phyloP scores from a whole-genome alignment of 106 monocot genomes.

The Allium cepa region DNA sequence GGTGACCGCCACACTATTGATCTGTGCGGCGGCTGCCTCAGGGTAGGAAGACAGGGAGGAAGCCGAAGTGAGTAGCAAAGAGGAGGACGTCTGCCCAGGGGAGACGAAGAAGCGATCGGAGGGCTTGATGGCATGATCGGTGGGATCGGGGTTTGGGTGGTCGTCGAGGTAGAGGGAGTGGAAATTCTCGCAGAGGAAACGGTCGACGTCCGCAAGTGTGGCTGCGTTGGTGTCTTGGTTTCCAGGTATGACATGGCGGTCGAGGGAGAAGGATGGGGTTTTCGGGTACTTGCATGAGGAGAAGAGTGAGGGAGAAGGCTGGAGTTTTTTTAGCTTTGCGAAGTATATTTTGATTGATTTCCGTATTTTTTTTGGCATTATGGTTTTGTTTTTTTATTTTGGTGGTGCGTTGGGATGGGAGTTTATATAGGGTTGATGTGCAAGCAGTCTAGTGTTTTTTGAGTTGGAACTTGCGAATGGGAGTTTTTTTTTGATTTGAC shows the following conservation, averaged over 20 bases:
- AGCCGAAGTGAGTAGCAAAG: background rate
- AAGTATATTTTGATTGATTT: constrained; percentile 44
- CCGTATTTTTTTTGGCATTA: constrained; percentile 23
- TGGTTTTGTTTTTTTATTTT: background rate
- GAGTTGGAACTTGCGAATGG: no score
- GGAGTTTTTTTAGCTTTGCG: constrained; percentile 47
- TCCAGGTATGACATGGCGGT: background rate
- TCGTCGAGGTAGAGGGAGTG: constrained; percentile 42
- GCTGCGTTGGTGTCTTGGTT: constrained; percentile 17
- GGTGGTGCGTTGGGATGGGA: no score
- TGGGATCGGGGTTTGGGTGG: constrained; percentile 1
- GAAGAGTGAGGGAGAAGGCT: constrained; percentile 16
- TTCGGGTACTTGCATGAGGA: constrained; percentile 82
- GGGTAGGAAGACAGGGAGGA: constrained; percentile 2
- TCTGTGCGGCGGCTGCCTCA: background rate
- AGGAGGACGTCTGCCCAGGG: background rate
- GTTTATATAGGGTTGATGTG: no score
- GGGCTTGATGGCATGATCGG: background rate
- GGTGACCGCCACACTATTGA: constrained; percentile 28
- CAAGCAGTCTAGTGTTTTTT: no score
- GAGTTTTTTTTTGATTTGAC: no score
- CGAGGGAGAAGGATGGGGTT: constrained; percentile 50
- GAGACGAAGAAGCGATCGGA: constrained; percentile 28
- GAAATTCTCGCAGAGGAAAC: constrained; percentile 83
- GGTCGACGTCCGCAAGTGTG: constrained; percentile 73